phyloP scores from a whole-genome alignment of 768 basidiomycete species.

The Kwoniella heveanensis region DNA sequence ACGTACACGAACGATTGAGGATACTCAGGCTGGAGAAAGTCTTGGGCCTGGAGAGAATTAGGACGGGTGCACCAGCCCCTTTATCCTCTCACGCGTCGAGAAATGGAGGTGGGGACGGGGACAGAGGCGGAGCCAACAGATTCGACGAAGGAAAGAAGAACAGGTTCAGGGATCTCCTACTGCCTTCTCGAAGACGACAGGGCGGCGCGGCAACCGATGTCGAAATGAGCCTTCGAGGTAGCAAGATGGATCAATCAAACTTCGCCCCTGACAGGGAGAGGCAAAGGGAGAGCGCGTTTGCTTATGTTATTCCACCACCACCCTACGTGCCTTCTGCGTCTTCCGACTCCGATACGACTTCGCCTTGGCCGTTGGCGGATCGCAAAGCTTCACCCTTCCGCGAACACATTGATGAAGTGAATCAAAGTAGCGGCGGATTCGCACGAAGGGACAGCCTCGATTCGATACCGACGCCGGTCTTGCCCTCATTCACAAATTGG shows the following conservation, averaged over 20 bases:
- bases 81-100: not conserved
- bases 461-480: conserved; percentile 16
- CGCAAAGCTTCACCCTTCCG: not conserved
- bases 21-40: conserved; percentile 29
- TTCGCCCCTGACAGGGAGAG: conserved; percentile 1
- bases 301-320: conserved; percentile 12
- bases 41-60: conserved; percentile 33
- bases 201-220: not conserved
- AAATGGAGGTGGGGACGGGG: not conserved
- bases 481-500: conserved; percentile 9
- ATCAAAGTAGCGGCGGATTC: not conserved
- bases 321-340: conserved; percentile 9
- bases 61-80: not conserved
- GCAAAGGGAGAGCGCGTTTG: not conserved
- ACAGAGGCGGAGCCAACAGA: not conserved
- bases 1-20: conserved; percentile 25
- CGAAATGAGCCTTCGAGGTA: conserved; percentile 1
- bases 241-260: conserved; percentile 9
- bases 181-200: conserved; percentile 12
- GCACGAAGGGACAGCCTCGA: conserved; percentile 10
- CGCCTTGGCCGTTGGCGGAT: not conserved
- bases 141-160: conserved; percentile 16
- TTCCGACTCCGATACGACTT: not conserved
- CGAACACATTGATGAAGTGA: no score
- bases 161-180: conserved; percentile 20